Evolutionary conservation across 805 yeast genomes (phyloP), one percentile per base, ranked within the genome.

Genomic region (Candida ascalaphidarum): DNA sequence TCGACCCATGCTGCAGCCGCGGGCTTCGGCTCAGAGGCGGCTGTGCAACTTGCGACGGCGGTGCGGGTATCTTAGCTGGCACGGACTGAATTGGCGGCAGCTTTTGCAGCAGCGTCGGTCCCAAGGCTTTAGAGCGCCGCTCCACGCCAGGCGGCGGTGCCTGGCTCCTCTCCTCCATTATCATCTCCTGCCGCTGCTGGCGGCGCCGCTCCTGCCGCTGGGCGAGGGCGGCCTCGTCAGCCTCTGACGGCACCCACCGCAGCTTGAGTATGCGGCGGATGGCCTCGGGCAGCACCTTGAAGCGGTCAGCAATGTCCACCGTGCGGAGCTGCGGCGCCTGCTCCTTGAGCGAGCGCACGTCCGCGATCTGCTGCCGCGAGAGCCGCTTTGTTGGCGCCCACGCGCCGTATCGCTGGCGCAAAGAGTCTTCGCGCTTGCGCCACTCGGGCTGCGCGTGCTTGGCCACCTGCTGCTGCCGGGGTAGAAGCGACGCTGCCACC

Each of bases 221-320:
- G 18, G 60, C 51, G 11, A 67, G 46, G 17, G 43, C 50, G 4
- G 51, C 64, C 22, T 60, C 67, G 34, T 77, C 82, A n/a, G 63
- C 65, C 1, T 58, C 65, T 4, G 52, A 61, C 1, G 95, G 95
- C 11, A 49, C 54, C 94, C 95, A 88, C 21, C 67, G 73, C 4
- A 89, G 77, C 46, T 74, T 77, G 38, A 88, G 48, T 12, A 88
- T 84, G 37, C 95, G 68, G 33, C 95, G 61, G 2, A 86, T 70
- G 0, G 88, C 82, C 40, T 86, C 94, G 1, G 94, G 89, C 1
- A 92, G 80, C 4, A 84, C 66, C 27, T 68, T 60, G 52, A 80
- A 86, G 44, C 68, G 68, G 18, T 68, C 59, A 0, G 85, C 79
- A 5, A 88, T 48, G 23, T 74, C 78, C 3, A 58, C 56, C 2